Base-by-base conservation (phyloP, 1,284 basidiomycete genomes). In the Sanghuangporus sanghuang region DNA sequence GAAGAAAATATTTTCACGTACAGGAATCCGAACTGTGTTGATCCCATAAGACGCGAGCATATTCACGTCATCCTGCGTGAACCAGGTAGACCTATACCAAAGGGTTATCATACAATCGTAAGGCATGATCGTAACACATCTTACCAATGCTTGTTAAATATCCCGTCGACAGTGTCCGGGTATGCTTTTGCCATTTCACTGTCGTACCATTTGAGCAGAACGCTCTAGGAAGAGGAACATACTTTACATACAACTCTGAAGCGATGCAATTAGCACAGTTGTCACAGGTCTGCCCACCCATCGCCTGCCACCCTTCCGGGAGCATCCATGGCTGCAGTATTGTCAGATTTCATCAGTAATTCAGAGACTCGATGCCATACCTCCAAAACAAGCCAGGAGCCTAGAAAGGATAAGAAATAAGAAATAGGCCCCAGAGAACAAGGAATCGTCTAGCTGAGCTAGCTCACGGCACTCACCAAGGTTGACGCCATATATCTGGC, bases 11-110 rank as follows among this genome's bases (percentile, higher is more conserved):
- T 32, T 36, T 39, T 3, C 3, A 71, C 85, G 62, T 68, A 90
- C 88, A 1, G 90, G 90, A 68, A 92, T 79, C 23, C 90, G 84
- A 66, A 89, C 87, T 18, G 87, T 87, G 68, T 92, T 92, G 64
- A 92, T 84, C 1, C 85, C 85, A 1, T 78, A 76, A 11, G 69
- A 74, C 8, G 72, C 73, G 9, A 92, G 75, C 32, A 78, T 70
- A 61, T 83, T 65, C 9, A 91, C 86, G 66, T 92, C 81, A 2
- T 73, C 66, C 66, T 89, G 77, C 11, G 78, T 88, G 71, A 92
- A 90, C 90, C 90, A 92, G 1, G 84, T 84, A 6, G 78, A 69
- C 88, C 85, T 85, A 12, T 50, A 23, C 23, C 2, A n/a, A n/a
- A 7, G 38, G 7, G 4, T 32, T 32, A 32, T 32, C 27, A 32